Conservation (phyloP, 495 filamentous ascomycete genomes). For the Sphaerosporella brunnea region DNA sequence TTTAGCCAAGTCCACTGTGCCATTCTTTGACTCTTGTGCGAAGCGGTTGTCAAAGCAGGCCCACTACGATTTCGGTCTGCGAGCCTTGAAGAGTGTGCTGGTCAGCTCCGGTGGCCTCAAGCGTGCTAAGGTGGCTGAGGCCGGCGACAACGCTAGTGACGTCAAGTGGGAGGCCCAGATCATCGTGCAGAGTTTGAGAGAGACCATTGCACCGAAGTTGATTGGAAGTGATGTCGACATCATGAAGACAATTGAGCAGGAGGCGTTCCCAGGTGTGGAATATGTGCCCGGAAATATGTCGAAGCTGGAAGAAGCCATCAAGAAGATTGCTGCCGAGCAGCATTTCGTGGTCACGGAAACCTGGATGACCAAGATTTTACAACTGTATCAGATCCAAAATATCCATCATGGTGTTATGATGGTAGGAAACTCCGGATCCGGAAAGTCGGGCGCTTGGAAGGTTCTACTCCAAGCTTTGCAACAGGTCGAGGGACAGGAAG, state of each 20-base stretch:
- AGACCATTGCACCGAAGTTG: slow-evolving; percentile 94
- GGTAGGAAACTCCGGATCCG: slow-evolving; percentile 88
- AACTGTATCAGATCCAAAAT: slow-evolving; percentile 91
- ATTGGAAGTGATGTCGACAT: slow-evolving; percentile 75
- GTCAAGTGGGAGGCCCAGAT: slow-evolving; percentile 67
- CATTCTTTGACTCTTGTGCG: slow-evolving; percentile 88
- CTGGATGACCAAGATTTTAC: slow-evolving; percentile 92
- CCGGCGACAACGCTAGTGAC: slow-evolving; percentile 37
- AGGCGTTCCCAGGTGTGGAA: slow-evolving; percentile 79
- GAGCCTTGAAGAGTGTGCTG: slow-evolving; percentile 94
- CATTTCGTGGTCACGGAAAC: slow-evolving; percentile 75
- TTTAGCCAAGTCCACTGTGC: slow-evolving; percentile 83
- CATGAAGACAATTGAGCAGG: slow-evolving; percentile 67
- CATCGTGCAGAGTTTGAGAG: slow-evolving; percentile 91
- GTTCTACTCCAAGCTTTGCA: slow-evolving; percentile 86
- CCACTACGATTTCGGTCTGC: slow-evolving; percentile 95
- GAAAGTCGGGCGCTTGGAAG: slow-evolving; percentile 90
- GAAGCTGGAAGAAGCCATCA: slow-evolving; percentile 62
- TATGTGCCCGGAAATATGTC: slow-evolving; percentile 79
- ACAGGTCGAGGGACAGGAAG: slow-evolving; percentile 74
- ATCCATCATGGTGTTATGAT: slow-evolving; percentile 99
- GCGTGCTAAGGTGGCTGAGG: slow-evolving; percentile 42
- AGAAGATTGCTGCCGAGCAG: slow-evolving; percentile 58
- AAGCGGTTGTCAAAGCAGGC: slow-evolving; percentile 76
- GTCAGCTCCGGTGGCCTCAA: slow-evolving; percentile 94